These are phyloP conservation scores for Alternaria sp. DNA, from an alignment of 2,329 filamentous ascomycete species.

Conservation along the genomic window DNA sequence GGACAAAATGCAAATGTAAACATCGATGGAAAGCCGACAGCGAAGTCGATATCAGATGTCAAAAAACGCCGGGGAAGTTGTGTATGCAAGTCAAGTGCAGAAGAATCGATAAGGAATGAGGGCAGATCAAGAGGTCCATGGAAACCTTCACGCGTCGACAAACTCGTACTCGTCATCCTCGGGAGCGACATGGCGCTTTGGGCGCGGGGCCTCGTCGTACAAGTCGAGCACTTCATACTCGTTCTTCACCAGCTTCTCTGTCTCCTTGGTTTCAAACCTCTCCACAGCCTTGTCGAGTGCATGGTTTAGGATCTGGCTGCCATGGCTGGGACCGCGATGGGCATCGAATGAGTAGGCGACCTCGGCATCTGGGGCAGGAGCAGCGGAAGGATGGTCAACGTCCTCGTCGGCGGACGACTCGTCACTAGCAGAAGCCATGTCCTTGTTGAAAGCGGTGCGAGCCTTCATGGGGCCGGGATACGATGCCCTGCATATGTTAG, in stretches of 20 bases:
- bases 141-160: constrained; percentile 36
- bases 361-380: constrained; percentile 57
- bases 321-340: constrained; percentile 56
- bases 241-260: constrained; percentile 64
- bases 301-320: constrained; percentile 63
- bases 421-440: constrained; percentile 50
- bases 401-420: constrained; percentile 55
- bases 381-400: constrained; percentile 52
- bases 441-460: constrained; percentile 49
- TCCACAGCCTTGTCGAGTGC: constrained; percentile 65
- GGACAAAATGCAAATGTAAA: constrained; percentile 40
- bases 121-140: constrained; percentile 1
- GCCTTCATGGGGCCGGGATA: constrained; percentile 41
- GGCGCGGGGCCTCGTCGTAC: constrained; percentile 41
- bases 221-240: constrained; percentile 64
- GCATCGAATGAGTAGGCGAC: constrained; percentile 63
- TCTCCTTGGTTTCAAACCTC: constrained; percentile 65
- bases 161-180: constrained; percentile 53
- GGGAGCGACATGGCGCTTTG: constrained; percentile 40
- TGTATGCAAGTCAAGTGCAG: constrained; percentile 31
- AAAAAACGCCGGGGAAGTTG: constrained; percentile 29
- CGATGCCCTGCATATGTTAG: constrained; percentile 29
- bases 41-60: constrained; percentile 22
- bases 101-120: constrained; percentile 9
- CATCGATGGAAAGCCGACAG: constrained; percentile 21